These are phyloP conservation scores for Trichomonas vaginalis DNA, from an alignment of 208 protist species.

Conservation along the genomic window DNA sequence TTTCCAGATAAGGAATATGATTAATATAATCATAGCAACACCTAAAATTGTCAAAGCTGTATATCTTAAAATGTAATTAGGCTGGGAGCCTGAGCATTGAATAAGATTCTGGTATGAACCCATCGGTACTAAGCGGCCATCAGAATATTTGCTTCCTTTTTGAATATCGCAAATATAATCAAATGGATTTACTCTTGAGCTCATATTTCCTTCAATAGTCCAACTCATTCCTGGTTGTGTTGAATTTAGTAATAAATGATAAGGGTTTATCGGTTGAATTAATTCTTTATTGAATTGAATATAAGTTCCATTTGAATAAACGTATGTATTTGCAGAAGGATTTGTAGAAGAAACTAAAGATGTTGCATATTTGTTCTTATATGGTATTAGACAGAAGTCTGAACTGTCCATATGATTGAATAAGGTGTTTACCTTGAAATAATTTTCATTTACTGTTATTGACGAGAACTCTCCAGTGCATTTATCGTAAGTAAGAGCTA, in stretches of 20 bases:
- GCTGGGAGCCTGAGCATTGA: not conserved
- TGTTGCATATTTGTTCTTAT: not conserved
- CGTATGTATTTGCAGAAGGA: not conserved
- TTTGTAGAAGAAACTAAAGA: not conserved
- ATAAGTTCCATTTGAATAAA: not conserved
- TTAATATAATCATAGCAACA: not conserved
- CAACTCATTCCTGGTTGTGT: not conserved
- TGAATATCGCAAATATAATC: not conserved
- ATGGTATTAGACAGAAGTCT: not conserved
- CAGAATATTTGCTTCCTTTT: not conserved
- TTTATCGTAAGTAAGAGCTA: not conserved
- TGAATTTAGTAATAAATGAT: not conserved
- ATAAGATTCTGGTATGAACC: not conserved
- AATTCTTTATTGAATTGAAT: not conserved
- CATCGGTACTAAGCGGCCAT: not conserved
- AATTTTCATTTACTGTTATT: not conserved
- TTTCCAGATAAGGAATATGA: not conserved
- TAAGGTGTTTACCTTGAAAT: not conserved
- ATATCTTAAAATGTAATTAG: not conserved
- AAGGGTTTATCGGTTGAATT: not conserved
- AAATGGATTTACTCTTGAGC: not conserved
- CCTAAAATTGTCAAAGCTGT: not conserved
- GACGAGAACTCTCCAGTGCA: not conserved
- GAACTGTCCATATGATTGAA: not conserved
- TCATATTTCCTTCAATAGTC: not conserved